phyloP scores from a whole-genome alignment of 2,329 filamentous ascomycete species.

The Ustulina deusta region DNA sequence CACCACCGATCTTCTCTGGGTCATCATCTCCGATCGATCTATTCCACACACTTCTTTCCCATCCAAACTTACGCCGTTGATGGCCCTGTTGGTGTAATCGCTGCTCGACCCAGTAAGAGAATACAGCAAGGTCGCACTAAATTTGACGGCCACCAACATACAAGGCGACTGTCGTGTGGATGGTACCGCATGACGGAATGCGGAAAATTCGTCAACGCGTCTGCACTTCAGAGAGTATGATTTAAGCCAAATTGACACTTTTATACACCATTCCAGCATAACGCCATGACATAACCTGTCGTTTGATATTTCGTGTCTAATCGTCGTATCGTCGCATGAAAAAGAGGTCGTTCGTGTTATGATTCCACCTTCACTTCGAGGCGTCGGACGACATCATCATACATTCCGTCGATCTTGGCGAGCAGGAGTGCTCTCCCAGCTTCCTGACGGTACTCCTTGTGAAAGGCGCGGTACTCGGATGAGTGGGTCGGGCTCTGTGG shows the following conservation, averaged over 20 bases:
- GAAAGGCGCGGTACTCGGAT: slow-evolving; percentile 41
- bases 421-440: slow-evolving; percentile 40
- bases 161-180: slow-evolving; percentile 4
- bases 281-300: slow-evolving; percentile 27
- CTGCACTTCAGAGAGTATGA: slow-evolving; percentile 20
- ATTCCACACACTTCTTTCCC: slow-evolving; percentile 17
- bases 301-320: slow-evolving; percentile 19
- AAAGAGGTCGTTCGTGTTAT: slow-evolving; percentile 16
- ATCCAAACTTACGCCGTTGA: slow-evolving; percentile 13
- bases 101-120: background rate
- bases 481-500: slow-evolving; percentile 40
- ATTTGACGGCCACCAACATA: slow-evolving; percentile 11
- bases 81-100: slow-evolving; percentile 18
- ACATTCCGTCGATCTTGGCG: slow-evolving; percentile 42
- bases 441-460: slow-evolving; percentile 43
- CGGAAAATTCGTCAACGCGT: slow-evolving; percentile 17
- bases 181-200: slow-evolving; percentile 10
- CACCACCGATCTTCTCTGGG: slow-evolving; percentile 9
- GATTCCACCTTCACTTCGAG: slow-evolving; percentile 38
- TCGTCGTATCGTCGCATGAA: background rate
- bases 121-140: slow-evolving; percentile 9
- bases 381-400: slow-evolving; percentile 41
- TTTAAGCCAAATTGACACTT: slow-evolving; percentile 30
- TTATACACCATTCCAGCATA: slow-evolving; percentile 36
- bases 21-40: slow-evolving; percentile 17